Conservation (phyloP, 139 green algal species). For the Chlorella sp. region DNA sequence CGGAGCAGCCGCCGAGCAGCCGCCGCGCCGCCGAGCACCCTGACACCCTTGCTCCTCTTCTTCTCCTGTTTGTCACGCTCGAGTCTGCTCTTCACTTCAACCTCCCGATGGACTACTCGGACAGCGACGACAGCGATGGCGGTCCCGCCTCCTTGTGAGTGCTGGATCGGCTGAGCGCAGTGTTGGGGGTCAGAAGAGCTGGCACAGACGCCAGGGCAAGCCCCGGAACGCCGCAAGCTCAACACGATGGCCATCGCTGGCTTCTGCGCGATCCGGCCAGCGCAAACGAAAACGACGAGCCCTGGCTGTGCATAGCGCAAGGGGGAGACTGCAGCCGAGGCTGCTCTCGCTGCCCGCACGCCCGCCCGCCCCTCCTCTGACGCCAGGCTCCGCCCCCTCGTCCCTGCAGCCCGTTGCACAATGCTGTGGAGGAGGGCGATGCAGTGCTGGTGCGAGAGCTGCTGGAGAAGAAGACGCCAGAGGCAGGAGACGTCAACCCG, state of each 20-base stretch:
- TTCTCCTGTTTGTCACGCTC: no score
- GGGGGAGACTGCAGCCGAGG: not conserved
- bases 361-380: not conserved
- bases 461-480: conserved; percentile 24
- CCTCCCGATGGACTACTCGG: not conserved
- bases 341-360: not conserved
- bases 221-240: no score
- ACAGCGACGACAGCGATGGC: conserved; percentile 4
- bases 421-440: conserved; percentile 68
- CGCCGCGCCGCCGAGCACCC: no score
- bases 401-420: conserved; percentile 63
- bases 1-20: no score
- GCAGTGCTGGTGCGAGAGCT: conserved; percentile 38
- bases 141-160: conserved; percentile 11
- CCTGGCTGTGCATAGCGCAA: not conserved
- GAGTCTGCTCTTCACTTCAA: no score
- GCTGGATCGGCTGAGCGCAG: not conserved
- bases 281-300: not conserved
- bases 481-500: not conserved
- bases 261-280: not conserved
- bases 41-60: no score
- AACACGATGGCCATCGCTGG: not conserved
- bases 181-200: not conserved
- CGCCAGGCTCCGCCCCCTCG: not conserved
- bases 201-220: not conserved